Evolutionary conservation across 257 asterid species (phyloP).

Genomic region (Perilla frutescens): DNA sequence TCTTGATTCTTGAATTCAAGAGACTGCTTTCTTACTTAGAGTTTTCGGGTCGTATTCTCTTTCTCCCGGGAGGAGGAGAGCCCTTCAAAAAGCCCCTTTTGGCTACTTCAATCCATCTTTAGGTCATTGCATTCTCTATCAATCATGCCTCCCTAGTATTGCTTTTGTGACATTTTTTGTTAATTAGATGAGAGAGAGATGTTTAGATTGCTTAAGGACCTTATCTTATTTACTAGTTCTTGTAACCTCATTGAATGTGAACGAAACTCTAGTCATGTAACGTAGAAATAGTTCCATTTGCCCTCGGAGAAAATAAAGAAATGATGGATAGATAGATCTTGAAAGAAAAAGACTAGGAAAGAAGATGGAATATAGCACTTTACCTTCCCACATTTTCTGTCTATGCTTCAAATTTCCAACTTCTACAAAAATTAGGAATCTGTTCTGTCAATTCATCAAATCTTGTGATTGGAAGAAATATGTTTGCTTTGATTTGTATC

Average conservation of each 20-base stretch:
- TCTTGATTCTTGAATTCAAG: background rate
- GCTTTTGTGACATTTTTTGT: background rate
- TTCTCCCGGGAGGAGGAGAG: background rate
- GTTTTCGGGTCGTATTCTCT: background rate
- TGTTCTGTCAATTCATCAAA: background rate
- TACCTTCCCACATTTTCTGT: background rate
- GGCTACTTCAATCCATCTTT: background rate
- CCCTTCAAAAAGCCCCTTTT: background rate
- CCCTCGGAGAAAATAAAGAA: constrained; percentile 3
- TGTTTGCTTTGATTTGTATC: background rate
- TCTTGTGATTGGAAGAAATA: background rate
- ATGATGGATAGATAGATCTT: constrained; percentile 3
- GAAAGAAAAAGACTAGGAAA: background rate
- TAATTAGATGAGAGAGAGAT: background rate
- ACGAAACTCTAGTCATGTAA: background rate
- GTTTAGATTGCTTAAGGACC: no score
- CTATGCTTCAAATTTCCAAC: background rate
- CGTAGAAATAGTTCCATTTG: background rate
- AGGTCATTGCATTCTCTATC: background rate
- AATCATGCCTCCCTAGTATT: background rate
- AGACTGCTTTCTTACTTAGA: background rate
- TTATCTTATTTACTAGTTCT: background rate
- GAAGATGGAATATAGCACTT: background rate
- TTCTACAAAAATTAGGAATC: background rate
- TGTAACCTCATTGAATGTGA: background rate